Percentiles rank a stretch among this genome's conserved stretches.
Conservation (phyloP, 768 basidiomycete genomes). For the Lactarius indigo region DNA sequence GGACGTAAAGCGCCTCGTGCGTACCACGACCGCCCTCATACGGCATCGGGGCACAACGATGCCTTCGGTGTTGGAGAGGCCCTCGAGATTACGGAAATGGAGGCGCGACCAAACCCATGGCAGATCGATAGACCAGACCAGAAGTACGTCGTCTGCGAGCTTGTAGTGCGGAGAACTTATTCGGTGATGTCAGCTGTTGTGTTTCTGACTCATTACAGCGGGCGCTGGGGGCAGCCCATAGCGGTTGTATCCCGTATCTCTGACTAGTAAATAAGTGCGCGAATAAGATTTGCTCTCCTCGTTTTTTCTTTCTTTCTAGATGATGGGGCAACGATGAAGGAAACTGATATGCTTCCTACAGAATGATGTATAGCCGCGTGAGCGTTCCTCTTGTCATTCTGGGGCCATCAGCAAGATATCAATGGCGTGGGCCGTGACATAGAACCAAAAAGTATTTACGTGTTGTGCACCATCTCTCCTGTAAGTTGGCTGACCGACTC, state of each 20-base stretch:
- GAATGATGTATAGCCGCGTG: conserved; percentile 47
- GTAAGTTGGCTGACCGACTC: conserved; percentile 39
- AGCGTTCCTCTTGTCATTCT: conserved; percentile 66
- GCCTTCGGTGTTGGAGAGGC: conserved; percentile 58
- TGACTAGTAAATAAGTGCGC: conserved; percentile 56
- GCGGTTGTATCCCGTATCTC: conserved; percentile 70
- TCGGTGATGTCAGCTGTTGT: neutral
- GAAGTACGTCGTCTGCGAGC: conserved; percentile 62
- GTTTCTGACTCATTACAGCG: conserved; percentile 27
- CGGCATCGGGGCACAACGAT: conserved; percentile 60
- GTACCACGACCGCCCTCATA: conserved; percentile 65
- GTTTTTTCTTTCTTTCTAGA: neutral
- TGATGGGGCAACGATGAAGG: neutral
- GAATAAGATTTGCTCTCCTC: neutral
- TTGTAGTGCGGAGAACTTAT: conserved; percentile 50
- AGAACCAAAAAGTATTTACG: conserved; percentile 56
- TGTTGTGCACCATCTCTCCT: conserved; percentile 66
- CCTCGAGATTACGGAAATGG: conserved; percentile 60
- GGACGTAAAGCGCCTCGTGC: conserved; percentile 61
- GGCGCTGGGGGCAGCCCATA: conserved; percentile 73
- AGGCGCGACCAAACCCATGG: conserved; percentile 43
- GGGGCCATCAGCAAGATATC: conserved; percentile 51
- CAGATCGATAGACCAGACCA: conserved; percentile 46
- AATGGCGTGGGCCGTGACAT: conserved; percentile 74
- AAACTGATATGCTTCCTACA: conserved; percentile 1